Conservation (phyloP, 179 eudicot species). For the Monotropa hypopitys region DNA sequence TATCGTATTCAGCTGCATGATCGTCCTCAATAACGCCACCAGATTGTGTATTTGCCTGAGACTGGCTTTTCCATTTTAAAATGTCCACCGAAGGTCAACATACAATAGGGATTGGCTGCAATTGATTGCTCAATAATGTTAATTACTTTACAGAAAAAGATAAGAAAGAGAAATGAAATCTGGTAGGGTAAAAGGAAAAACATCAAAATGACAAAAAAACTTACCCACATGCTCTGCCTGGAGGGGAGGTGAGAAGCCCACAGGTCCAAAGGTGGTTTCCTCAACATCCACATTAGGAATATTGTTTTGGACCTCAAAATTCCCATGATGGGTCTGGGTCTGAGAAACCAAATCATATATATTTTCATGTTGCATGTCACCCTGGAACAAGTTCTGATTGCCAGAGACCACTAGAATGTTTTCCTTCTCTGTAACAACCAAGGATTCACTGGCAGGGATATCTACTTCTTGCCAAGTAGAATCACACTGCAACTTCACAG, state of each 20-base stretch:
- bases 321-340: background rate
- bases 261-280: background rate
- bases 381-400: background rate
- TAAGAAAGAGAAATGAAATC: no score
- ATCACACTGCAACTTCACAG: conserved; percentile 1
- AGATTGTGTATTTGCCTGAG: no score
- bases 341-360: background rate
- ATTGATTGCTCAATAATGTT: background rate
- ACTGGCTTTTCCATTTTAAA: background rate
- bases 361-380: background rate
- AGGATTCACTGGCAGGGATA: background rate
- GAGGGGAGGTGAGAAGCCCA: background rate
- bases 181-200: background rate
- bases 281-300: background rate
- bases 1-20: background rate
- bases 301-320: background rate
- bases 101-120: background rate
- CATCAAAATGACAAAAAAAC: background rate
- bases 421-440: background rate
- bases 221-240: conserved; percentile 1
- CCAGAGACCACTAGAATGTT: background rate
- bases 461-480: background rate
- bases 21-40: background rate
- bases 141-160: background rate
- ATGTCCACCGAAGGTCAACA: background rate